These are phyloP conservation scores for Mycoemilia scoparia DNA, from an alignment of 192 early-diverging fungal genomes.

Conservation along the genomic window DNA sequence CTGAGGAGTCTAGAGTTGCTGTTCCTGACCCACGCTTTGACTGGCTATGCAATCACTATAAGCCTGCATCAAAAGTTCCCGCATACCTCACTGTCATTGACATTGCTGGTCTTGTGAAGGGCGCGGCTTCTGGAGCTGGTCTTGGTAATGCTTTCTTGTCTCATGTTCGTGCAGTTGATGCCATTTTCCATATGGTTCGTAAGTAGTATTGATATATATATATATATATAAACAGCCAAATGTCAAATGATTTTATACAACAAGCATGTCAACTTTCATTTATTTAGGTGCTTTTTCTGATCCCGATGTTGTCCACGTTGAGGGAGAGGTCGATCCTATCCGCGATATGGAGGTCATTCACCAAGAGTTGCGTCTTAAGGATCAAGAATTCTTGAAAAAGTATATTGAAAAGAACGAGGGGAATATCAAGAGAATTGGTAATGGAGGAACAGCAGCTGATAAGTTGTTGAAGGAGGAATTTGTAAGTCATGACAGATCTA, in stretches of 20 bases:
- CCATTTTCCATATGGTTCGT: slow-evolving; percentile 70
- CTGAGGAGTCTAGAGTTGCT: slow-evolving; percentile 72
- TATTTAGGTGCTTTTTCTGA: slow-evolving; percentile 88
- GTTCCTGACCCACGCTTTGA: slow-evolving; percentile 85
- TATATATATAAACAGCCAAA: slow-evolving; percentile 4
- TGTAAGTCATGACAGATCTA: too few species aligned
- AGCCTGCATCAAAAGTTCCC: slow-evolving; percentile 44
- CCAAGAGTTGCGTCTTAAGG: slow-evolving; percentile 87
- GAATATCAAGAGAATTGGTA: slow-evolving; percentile 52
- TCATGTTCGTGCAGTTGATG: slow-evolving; percentile 74
- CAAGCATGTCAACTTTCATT: too few species aligned
- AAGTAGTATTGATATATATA: too few species aligned
- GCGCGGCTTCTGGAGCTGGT: slow-evolving; percentile 56
- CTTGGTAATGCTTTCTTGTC: slow-evolving; percentile 90
- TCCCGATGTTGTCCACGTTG: slow-evolving; percentile 83
- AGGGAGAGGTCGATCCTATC: slow-evolving; percentile 74
- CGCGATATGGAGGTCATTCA: slow-evolving; percentile 91
- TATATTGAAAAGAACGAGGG: slow-evolving; percentile 47
- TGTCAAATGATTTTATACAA: too few species aligned
- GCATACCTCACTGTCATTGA: slow-evolving; percentile 85
- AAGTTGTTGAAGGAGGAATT: slow-evolving; percentile 86
- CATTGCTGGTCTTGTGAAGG: slow-evolving; percentile 97
- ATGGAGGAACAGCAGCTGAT: slow-evolving; percentile 61
- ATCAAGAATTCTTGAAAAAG: slow-evolving; percentile 63
- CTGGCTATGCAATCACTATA: slow-evolving; percentile 51